These are phyloP conservation scores for Macrophomina tecta DNA, from an alignment of 2,329 filamentous ascomycete species.

Conservation along the genomic window DNA sequence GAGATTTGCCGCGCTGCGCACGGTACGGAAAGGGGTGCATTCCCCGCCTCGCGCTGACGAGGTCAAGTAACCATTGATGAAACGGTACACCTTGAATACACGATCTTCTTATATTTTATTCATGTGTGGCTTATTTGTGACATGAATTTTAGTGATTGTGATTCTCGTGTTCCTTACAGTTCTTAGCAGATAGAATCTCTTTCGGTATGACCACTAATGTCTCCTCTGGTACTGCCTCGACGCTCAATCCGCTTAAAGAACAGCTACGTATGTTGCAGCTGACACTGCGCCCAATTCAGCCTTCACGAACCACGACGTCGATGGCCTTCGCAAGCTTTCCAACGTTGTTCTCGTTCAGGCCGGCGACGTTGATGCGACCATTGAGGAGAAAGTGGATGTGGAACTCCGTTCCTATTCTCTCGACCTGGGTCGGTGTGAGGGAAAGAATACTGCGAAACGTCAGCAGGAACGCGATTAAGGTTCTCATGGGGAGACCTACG, in stretches of 20 bases:
- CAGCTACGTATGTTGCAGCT: no score
- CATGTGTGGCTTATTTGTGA: no score
- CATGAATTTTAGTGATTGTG: no score
- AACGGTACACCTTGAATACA: not conserved
- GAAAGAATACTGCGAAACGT: slow-evolving; percentile 28
- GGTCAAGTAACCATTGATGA: not conserved
- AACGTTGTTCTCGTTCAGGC: slow-evolving; percentile 34
- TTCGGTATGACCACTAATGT: no score
- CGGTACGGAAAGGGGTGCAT: not conserved
- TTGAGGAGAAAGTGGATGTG: slow-evolving; percentile 37
- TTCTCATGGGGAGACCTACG: slow-evolving; percentile 20
- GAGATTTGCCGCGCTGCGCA: not conserved
- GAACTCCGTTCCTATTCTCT: slow-evolving; percentile 30
- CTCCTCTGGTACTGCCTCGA: no score
- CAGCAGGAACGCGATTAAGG: not conserved
- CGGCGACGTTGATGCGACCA: slow-evolving; percentile 38
- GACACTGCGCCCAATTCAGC: slow-evolving; percentile 31
- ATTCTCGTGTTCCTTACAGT: no score
- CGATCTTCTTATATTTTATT: no score
- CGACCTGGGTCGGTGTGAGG: slow-evolving; percentile 32
- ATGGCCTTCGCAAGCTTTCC: slow-evolving; percentile 34
- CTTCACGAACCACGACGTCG: slow-evolving; percentile 30
- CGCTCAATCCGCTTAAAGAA: no score
- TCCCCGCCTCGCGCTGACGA: slow-evolving; percentile 3
- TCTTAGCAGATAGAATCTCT: no score